Evolutionary conservation across 345 rosid species (phyloP).

Genomic region (Salix suchowensis): DNA sequence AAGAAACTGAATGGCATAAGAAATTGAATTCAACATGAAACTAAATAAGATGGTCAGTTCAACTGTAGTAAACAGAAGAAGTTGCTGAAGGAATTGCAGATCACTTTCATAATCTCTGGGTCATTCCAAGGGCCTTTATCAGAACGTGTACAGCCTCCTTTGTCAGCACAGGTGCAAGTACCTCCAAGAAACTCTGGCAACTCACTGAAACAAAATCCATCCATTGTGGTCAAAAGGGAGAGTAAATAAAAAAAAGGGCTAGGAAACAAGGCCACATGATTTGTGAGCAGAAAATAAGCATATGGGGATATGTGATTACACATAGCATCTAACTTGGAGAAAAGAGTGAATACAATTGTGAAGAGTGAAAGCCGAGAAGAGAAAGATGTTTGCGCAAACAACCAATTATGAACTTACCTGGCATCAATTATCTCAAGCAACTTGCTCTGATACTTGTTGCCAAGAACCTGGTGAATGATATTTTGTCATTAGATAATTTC

Average conservation of each 20-base stretch:
- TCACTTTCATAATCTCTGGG: conserved; percentile 66
- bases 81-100: background rate
- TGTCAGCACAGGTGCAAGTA: conserved; percentile 74
- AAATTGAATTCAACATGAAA: background rate
- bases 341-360: background rate
- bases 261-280: background rate
- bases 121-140: conserved; percentile 97
- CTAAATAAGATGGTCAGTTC: background rate
- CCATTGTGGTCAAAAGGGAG: background rate
- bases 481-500: conserved; percentile 5
- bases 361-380: background rate
- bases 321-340: background rate
- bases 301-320: background rate
- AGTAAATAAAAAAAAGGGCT: background rate
- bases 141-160: conserved; percentile 86
- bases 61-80: background rate
- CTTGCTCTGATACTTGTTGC: conserved; percentile 89
- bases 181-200: conserved; percentile 92
- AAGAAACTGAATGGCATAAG: conserved; percentile 10
- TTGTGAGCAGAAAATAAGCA: background rate
- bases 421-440: conserved; percentile 89
- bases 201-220: conserved; percentile 46
- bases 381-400: background rate
- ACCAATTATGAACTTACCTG: conserved; percentile 32
- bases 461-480: conserved; percentile 65